These are phyloP conservation scores for Pyrrhoderma noxium DNA, from an alignment of 1,284 basidiomycete species.

Conservation along the genomic window DNA sequence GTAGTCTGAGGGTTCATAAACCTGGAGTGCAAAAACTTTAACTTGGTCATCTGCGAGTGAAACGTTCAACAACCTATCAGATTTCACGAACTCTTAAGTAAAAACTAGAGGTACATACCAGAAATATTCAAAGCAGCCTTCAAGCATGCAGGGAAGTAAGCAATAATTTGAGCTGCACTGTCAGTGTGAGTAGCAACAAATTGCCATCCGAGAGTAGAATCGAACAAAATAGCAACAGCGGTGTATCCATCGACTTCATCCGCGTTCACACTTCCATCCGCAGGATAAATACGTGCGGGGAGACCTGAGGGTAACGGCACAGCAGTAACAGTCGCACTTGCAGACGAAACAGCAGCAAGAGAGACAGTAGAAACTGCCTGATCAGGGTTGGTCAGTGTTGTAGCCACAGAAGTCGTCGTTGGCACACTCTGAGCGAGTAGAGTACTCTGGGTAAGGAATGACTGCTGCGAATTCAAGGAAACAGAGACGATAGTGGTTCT, in stretches of 20 bases:
- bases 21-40: conserved; percentile 51
- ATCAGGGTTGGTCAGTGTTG: conserved; percentile 51
- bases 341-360: conserved; percentile 21
- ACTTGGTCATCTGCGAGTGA: conserved; percentile 34
- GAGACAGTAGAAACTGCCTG: conserved; percentile 37
- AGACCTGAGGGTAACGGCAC: conserved; percentile 49
- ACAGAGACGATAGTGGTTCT: conserved; percentile 2
- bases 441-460: conserved; percentile 35
- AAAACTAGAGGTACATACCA: conserved; percentile 32
- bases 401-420: conserved; percentile 20
- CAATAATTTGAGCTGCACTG: conserved; percentile 54
- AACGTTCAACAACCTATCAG: too few species aligned
- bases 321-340: conserved; percentile 23
- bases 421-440: conserved; percentile 32
- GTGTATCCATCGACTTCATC: conserved; percentile 33
- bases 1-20: conserved; percentile 51
- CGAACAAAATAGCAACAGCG: conserved; percentile 54
- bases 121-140: conserved; percentile 39
- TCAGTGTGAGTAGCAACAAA: conserved; percentile 47
- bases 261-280: conserved; percentile 23
- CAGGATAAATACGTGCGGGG: conserved; percentile 54
- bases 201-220: conserved; percentile 48
- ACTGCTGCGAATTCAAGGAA: conserved; percentile 24
- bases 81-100: too few species aligned
- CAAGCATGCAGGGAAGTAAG: conserved; percentile 47